Base-by-base conservation (phyloP, 441 rosid genomes). In the Macaranga tanarius region DNA sequence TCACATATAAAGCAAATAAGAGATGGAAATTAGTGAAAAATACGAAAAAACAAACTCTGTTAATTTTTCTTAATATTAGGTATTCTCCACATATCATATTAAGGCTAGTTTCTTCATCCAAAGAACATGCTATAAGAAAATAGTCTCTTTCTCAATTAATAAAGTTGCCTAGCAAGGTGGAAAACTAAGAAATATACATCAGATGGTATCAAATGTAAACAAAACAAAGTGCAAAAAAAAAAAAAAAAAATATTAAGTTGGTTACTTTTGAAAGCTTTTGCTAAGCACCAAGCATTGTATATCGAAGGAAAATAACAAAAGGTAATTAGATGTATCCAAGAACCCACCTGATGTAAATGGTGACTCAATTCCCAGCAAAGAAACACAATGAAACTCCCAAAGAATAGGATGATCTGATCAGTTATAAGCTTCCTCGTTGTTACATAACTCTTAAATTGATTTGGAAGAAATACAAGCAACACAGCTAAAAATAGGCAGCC, bases 311-410 rank as follows among this genome's bases (percentile, higher is more conserved):
- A 52, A 56, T 26, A 72, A 57, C 26, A 60, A 16, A 56, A 59
- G 7, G 20, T 17, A 52, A 45, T 22, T 31, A 54, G 13, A 22
- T 51, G 52, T 25, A 31, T 11, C 31, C 7, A n/a, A 59, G 69
- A 25, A 71, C 88, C 47, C 82, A 92, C 99, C 99, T 89, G 89
- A 67, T 91, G 89, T 72, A 95, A 79, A 76, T 90, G 90, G 83
- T 86, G 92, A 84, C 81, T 81, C 65, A 88, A 77, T 82, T 92
- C 96, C 98, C 98, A 92, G 80, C 95, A 86, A 60, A 92, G 83
- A 75, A 95, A 79, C 42, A 90, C 76, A 65, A 82, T 82, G 82
- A 87, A 87, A 80, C 79, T 82, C 42, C 89, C 91, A 11, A 81
- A n/a, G 73, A 71, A 89, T 55, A 84, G 84, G 44, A 84, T 76